These are phyloP conservation scores for Adansonia digitata DNA, from an alignment of 345 rosid species.

Conservation along the genomic window DNA sequence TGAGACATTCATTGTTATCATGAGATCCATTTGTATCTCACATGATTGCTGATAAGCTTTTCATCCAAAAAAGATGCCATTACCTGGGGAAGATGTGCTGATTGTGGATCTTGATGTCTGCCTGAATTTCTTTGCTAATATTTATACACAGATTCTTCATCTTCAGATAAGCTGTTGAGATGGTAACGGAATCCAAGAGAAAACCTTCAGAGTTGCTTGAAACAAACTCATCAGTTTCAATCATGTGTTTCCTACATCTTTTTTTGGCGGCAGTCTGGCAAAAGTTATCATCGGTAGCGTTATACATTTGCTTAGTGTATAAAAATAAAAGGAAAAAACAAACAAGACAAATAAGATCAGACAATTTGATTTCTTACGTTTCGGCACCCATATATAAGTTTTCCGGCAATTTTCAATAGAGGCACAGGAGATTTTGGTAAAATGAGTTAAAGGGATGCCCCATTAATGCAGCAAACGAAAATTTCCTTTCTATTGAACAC, in stretches of 20 bases:
- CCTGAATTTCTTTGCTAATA: constrained; percentile 62
- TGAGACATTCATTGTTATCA: background rate
- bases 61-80: background rate
- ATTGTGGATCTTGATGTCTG: constrained; percentile 84
- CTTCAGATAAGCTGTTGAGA: constrained; percentile 79
- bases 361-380: background rate
- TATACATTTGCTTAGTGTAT: background rate
- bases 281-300: background rate
- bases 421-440: background rate
- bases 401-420: background rate
- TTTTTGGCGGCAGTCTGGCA: constrained; percentile 71
- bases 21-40: background rate
- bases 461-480: background rate
- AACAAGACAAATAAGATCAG: background rate
- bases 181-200: constrained; percentile 66
- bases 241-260: constrained; percentile 74
- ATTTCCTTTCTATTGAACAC: background rate
- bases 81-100: constrained; percentile 90
- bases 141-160: constrained; percentile 65
- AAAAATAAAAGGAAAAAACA: background rate
- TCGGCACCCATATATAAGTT: background rate
- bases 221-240: constrained; percentile 85
- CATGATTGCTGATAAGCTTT: background rate
- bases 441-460: background rate
- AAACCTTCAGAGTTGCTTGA: constrained; percentile 60